Base-by-base conservation (phyloP, 805 yeast genomes). In the Metschnikowia cubensis region DNA sequence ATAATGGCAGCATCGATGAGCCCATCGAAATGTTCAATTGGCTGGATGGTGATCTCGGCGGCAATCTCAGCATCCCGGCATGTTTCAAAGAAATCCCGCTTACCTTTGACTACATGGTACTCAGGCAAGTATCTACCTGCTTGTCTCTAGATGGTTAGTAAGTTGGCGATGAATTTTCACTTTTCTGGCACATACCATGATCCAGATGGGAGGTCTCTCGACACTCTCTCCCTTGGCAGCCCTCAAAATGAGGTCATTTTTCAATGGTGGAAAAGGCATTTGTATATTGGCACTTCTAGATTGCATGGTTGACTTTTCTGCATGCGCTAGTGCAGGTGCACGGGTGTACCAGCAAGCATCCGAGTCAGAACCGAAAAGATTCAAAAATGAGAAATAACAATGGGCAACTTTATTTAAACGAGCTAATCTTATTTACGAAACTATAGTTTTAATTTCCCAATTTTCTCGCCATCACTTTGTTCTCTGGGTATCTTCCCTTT, bases 131-230 rank as follows among this genome's bases (percentile, higher is more conserved):
- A 90, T 53, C 97, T 78, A 17, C 97, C 97, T n/a, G 97, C 97
- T 74, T 90, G 97, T 70, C 97, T 82, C 82, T 74, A 49, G 31
- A 25, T 29, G 31, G 54, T 48, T 52, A 57, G 59, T 42, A 47
- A 13, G 5, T 20, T 29, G 32, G 10, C 18, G 7, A 10, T n/a
- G 11, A 2, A 35, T 22, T 37, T 6, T 7, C 31, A 11, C n/a
- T 6, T 20, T 20, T n/a, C 29, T 7, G 18, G 3, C 4, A 64
- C 80, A 55, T 69, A 78, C 82, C 97, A 90, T 90, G 58, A 91
- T 86, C 97, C 97, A 94, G 53, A 94, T 83, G 17, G 99, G 99
- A 2, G 99, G 97, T 65, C 99, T 83, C 70, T 94, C 98, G 37
- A 92, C 97, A 52, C 72, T 73, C 65, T 92, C 96, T 51, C 87